Evolutionary conservation across 2,329 filamentous ascomycete genomes (phyloP), one percentile per base, ranked within the genome.

Genomic region (Tolypocladium endophyticum): DNA sequence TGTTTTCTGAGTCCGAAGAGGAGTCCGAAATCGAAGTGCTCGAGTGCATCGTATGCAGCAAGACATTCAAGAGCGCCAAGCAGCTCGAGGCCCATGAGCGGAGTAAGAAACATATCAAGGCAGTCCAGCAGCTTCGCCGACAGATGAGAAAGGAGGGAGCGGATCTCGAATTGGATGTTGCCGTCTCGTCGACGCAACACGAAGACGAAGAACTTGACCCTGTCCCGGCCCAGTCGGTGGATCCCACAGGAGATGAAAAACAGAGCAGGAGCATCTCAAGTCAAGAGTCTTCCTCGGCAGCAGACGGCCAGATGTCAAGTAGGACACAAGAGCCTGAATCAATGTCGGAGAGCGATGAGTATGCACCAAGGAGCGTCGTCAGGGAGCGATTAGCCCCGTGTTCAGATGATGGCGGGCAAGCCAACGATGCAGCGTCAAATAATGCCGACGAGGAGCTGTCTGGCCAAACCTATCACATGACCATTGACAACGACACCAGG

Each of bases 31-130:
- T 81, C 4, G 81, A 87, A 64, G 76, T 85, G 36, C 82, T 90
- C 58, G 87, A 87, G 66, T 97, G 94, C 70, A 82, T 88, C 3
- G 83, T 86, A 5, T 97, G 94, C 73, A 82, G 85, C 64, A 90
- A 89, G 64, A 81, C 76, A 0, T 99, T 97, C 75, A 84, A 97
- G 74, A 97, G 92, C 68, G 89, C 96, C 70, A 92, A 91, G 64
- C 93, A 97, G 69, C 92, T 89, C 62, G 87, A 95, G 68, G 87
- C 89, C 3, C 94, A 99, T 68, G 92, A 97, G 75, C 91, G 88
- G 76, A 97, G 93, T 79, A 99, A 96, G 73, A 99, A 97, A 74
- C 94, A 99, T 68, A 74, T 87, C 62, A 97, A 96, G 71, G 88
- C 91, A 2, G 81, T 97, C 8, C 87, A 92, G 65, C 84, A 92